Conservation (phyloP, 257 asterid genomes). For the Penstemon newberryi region DNA sequence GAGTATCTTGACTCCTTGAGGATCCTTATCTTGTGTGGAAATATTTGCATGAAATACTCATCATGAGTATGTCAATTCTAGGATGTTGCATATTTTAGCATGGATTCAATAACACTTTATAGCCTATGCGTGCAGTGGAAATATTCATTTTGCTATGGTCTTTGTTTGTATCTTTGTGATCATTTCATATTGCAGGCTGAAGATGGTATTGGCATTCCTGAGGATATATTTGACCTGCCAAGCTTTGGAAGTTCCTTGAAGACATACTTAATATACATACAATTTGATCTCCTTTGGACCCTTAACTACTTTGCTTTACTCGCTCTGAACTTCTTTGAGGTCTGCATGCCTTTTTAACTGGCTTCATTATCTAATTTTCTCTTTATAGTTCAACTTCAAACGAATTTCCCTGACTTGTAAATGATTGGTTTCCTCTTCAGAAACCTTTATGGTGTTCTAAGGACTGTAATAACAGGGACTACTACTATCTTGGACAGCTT, state of each 20-base stretch:
- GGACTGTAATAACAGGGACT: slow-evolving; percentile 69
- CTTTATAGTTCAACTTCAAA: slow-evolving; percentile 18
- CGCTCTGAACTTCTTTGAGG: slow-evolving; percentile 81
- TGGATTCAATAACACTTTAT: slow-evolving; percentile 12
- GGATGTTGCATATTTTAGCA: slow-evolving; percentile 6
- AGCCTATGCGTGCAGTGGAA: slow-evolving; percentile 4
- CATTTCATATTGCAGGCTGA: slow-evolving; percentile 69
- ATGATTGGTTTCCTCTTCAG: slow-evolving; percentile 50
- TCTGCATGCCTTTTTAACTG: slow-evolving; percentile 31
- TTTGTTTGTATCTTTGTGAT: not conserved
- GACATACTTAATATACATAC: slow-evolving; percentile 68
- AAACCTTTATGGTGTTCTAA: slow-evolving; percentile 94
- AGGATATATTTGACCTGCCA: slow-evolving; percentile 85
- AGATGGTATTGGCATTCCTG: slow-evolving; percentile 96
- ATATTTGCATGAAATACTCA: not conserved
- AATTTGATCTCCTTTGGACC: slow-evolving; percentile 84
- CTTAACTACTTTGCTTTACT: slow-evolving; percentile 83
- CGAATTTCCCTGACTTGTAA: slow-evolving; percentile 25
- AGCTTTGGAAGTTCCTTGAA: slow-evolving; percentile 68
- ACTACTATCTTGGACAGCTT: slow-evolving; percentile 87
- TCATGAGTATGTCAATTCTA: slow-evolving; percentile 11
- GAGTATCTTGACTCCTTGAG: no score
- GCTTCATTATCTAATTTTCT: slow-evolving; percentile 23
- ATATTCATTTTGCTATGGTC: slow-evolving; percentile 3
- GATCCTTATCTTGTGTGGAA: no score